Conservation (phyloP, 176 grass and related monocot species). For the Triticum turgidum region DNA sequence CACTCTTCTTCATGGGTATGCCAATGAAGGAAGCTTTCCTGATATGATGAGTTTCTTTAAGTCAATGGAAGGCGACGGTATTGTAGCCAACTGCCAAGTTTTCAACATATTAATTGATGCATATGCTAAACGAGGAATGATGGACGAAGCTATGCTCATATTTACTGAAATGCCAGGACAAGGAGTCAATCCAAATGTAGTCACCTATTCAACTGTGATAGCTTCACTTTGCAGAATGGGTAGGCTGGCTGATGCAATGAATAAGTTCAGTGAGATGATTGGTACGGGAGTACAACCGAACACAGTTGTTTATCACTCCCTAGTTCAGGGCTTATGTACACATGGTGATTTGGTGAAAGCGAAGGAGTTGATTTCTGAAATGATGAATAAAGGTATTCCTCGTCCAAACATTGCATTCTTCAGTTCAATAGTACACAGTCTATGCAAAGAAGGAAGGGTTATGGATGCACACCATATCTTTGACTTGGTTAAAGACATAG, state of each 20-base stretch:
- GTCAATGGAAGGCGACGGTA: background rate
- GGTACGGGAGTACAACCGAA: background rate
- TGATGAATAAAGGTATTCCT: background rate
- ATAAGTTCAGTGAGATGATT: background rate
- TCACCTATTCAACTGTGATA: background rate
- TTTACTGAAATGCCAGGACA: background rate
- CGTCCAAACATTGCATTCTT: background rate
- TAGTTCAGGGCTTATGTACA: background rate
- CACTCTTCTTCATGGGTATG: background rate
- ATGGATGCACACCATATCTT: background rate
- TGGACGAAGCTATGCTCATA: background rate
- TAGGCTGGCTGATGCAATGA: background rate
- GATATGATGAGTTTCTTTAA: background rate
- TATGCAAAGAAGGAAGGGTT: slow-evolving; percentile 19
- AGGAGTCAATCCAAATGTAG: background rate
- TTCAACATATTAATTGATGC: background rate
- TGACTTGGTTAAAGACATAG: background rate
- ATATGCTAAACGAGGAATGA: background rate
- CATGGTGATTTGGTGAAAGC: background rate
- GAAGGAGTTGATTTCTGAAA: background rate
- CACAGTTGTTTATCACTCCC: background rate
- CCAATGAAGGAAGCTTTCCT: background rate
- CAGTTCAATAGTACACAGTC: background rate
- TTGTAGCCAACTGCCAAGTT: background rate
- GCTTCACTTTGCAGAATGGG: slow-evolving; percentile 3